Evolutionary conservation across 345 rosid genomes (phyloP), one percentile per base, ranked within the genome.

Genomic region (Acer negundo): DNA sequence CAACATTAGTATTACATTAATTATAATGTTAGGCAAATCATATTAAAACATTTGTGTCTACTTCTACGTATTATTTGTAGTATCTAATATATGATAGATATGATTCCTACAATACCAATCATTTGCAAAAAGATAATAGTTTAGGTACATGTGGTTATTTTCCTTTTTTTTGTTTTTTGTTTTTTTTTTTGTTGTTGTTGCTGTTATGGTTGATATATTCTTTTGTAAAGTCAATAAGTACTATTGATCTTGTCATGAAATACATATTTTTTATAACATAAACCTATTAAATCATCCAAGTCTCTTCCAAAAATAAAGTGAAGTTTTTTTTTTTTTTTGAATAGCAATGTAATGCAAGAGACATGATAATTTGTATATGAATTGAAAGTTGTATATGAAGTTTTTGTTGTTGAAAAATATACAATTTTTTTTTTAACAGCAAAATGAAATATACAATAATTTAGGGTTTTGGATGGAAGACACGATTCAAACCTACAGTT

Each of bases 61-160:
- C 19, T 31, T 31, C 9, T 71, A 70, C 55, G 31, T 62, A 24
- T 11, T 49, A 58, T 59, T 47, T 24, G 22, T 47, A 69, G 24
- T 24, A 24, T 47, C 40, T 35, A 65, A 19, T 35, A 19, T 9
- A 38, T 66, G 49, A 59, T 58, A 5, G 20, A 15, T 20, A 63
- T 17, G 59, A 46, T 17, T 46, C 76, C 23, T 35, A 74, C 44
- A 24, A 62, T 5, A 46, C 31, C 46, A 74, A 74, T 63, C 61
- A 74, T 63, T 74, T 11, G 17, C 26, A 59, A 63, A 47, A 46
- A 6, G 38, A 40, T 59, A 11, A 6, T 19, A 7, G 31, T 72
- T 70, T 17, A 20, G 35, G 15, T 7, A 51, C 13, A 49, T 3
- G 5, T 20, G 2, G 12, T 10, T 31, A 42, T 42, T 42, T 42